A percentile compares a stretch with the other conserved stretches of the same genome.
phyloP scores from a whole-genome alignment of 2,329 filamentous ascomycete species.

The Simplicillium aogashimaense region DNA sequence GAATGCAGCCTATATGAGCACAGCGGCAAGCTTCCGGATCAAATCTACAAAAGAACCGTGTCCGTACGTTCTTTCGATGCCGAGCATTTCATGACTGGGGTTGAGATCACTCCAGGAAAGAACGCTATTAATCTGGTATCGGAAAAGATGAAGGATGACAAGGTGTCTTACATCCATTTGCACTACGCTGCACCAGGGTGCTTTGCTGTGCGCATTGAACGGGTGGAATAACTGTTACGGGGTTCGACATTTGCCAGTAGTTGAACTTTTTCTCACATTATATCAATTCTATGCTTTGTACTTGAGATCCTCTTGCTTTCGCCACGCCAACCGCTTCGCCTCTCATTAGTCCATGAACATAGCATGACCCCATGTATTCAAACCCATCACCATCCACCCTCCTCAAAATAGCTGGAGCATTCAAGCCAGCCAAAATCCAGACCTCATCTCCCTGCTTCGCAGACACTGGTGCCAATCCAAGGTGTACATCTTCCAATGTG shows the following conservation, averaged over 20 bases:
- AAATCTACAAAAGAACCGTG: too few relatives aligned
- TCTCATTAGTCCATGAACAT: conserved; percentile 1
- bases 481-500: conserved; percentile 8
- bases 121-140: too few relatives aligned
- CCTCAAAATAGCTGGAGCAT: conserved; percentile 10
- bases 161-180: too few relatives aligned
- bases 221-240: neutral
- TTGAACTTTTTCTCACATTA: conserved; percentile 4
- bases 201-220: neutral
- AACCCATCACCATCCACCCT: neutral
- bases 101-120: too few relatives aligned
- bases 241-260: too few relatives aligned
- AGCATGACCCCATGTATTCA: neutral
- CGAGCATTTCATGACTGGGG: too few relatives aligned
- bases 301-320: neutral
- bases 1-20: too few relatives aligned
- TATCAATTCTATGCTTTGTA: conserved; percentile 7
- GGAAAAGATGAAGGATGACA: too few relatives aligned
- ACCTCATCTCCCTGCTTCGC: conserved; percentile 12
- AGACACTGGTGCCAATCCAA: conserved; percentile 12
- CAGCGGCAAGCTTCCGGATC: too few relatives aligned
- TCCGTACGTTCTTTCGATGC: too few relatives aligned
- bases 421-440: conserved; percentile 13
- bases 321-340: conserved; percentile 5
- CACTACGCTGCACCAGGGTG: neutral